Evolutionary conservation across 768 basidiomycete genomes (phyloP), one percentile per base, ranked within the genome.

Genomic region (Pulveroboletus sp.): DNA sequence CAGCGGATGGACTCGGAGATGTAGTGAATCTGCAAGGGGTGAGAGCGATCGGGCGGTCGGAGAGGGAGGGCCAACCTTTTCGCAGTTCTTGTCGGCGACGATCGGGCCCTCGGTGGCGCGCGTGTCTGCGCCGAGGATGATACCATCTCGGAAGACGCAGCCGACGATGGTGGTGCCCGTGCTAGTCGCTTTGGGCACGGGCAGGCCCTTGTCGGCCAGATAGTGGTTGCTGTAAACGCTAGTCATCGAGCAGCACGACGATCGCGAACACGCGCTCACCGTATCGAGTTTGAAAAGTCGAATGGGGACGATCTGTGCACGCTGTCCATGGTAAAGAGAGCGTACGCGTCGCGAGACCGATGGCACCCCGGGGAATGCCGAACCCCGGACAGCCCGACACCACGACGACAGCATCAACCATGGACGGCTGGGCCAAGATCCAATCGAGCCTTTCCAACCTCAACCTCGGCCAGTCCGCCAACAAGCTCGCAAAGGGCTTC

Each of bases 11-110:
- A 84, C 51, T 96, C 93, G 5, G 93, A 85, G 65, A 99, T 89
- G 71, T 86, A 98, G 70, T 99, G 96, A 61, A 99, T 99, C 95
- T 98, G 56, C 20, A 23, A 49, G 26, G 13, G 6, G 2, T 12
- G 2, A 22, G 20, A 19, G 36, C 13, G 9, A 22, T 39, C 20
- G 16, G 24, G n/a, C 9, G 22, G 38, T 12, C 6, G 14, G 19
- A 34, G 23, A 14, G 24, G 27, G 37, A 14, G 8, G 16, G 57
- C 73, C 40, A 47, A 94, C 95, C 87, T 99, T 99, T 75, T 98
- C 96, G 71, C 96, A 99, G 73, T 99, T 99, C 81, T 99, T 98
- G 75, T 98, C 95, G 0, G 92, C 92, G 23, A 99, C 91, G 56
- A 98, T 97, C 20, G 81, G 80, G 1, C 95, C 96, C 53, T 85